Evolutionary conservation across 179 eudicot genomes (phyloP), one percentile per base, ranked within the genome.

Genomic region (Patellifolia procumbens): DNA sequence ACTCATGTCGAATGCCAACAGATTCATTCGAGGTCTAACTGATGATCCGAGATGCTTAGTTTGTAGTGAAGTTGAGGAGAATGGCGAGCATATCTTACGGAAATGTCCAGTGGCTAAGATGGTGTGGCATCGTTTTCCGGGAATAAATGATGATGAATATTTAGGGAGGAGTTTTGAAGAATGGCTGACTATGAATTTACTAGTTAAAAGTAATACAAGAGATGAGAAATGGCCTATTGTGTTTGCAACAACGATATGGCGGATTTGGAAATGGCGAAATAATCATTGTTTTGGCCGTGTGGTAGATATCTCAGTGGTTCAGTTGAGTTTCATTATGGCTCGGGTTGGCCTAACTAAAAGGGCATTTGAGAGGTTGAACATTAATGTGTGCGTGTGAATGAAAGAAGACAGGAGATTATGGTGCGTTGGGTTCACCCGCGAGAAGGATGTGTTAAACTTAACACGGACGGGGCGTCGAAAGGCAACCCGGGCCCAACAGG

Each of bases 361-460:
- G 10, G 35, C 4, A 0, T 12, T 4, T 1, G 34, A 7, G 3
- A 7, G 34, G 19, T 2, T 2, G 0, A 24, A 0, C 0, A 1
- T 2, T 3, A 9, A 1, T 0, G 0, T 0, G 12, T 13, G 0
- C 7, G 4, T 5, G 24, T 0, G 0, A 0, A 0, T 1, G 1
- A 1, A 4, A 1, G 2, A 8, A 2, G 22, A 4, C 1, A 17
- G 0, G 56, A 20, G 5, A 2, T 52, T 0, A 12, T 24, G 0
- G 22, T 59, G 2, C 8, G 64, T 2, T 59, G 64, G 35, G 2
- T 6, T 0, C 2, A 0, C 13, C 64, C 64, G 0, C 1, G 2
- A 2, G 16, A 9, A 9, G 64, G 64, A 0, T 59, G 32, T 34
- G 35, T 59, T 0, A 1, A 3, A 0, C 32, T 59, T 0, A 26